A percentile compares a stretch with the other conserved stretches of the same genome.
phyloP scores from a whole-genome alignment of 2,329 filamentous ascomycete genomes.

The Lecanosticta acicola region DNA sequence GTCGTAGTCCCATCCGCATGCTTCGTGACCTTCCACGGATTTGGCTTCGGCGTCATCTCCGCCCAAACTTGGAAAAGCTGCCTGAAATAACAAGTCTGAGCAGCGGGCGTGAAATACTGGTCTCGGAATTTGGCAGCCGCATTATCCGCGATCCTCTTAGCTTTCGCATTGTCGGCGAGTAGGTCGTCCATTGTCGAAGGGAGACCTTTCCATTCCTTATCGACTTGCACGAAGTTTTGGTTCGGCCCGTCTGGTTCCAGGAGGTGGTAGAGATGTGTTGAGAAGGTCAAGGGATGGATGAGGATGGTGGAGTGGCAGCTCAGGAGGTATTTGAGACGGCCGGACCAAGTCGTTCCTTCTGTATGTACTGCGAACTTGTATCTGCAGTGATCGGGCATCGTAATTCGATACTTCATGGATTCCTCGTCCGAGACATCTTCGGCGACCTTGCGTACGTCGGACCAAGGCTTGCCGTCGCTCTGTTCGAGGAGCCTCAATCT shows the following conservation, averaged over 20 bases:
- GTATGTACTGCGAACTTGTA: conserved; percentile 32
- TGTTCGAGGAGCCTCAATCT: conserved; percentile 30
- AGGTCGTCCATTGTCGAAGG: conserved; percentile 23
- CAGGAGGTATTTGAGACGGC: conserved; percentile 32
- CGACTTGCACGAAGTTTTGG: conserved; percentile 30
- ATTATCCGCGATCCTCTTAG: conserved; percentile 24
- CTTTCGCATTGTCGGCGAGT: conserved; percentile 20
- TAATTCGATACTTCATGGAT: conserved; percentile 22
- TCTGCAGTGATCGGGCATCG: conserved; percentile 31
- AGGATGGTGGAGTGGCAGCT: conserved; percentile 31
- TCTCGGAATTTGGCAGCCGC: conserved; percentile 21
- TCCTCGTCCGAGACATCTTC: conserved; percentile 23
- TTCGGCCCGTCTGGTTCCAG: conserved; percentile 23
- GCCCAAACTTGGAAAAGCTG: conserved; percentile 29
- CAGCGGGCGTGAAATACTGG: conserved; percentile 24
- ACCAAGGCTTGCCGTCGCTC: conserved; percentile 38
- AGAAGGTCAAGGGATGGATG: conserved; percentile 27
- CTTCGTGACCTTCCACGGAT: conserved; percentile 16
- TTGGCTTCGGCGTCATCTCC: conserved; percentile 25
- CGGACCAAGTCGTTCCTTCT: conserved; percentile 33
- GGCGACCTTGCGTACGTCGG: conserved; percentile 36
- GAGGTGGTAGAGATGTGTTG: conserved; percentile 31
- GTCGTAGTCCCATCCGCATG: conserved; percentile 17
- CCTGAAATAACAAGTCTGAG: conserved; percentile 32
- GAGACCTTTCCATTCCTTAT: conserved; percentile 30